Evolutionary conservation across 2,329 filamentous ascomycete species (phyloP), one percentile per base, ranked within the genome.

Genomic region (Fusarium siculi): DNA sequence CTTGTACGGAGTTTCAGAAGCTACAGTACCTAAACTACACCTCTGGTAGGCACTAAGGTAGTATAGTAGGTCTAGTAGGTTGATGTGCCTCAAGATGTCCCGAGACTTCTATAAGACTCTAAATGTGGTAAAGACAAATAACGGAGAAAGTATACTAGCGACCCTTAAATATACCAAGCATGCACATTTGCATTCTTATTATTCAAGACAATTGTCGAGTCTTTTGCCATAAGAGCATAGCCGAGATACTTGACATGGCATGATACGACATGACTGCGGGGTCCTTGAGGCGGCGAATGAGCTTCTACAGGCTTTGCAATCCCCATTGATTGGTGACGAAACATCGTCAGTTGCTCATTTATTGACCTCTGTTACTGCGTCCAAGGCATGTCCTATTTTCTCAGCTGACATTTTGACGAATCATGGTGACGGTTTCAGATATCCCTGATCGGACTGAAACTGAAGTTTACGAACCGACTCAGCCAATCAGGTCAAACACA

Each of bases 251-350:
- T 52, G 59, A 57, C 53, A 70, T 37, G 59, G 30, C 37, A 57
- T 46, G 63, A 63, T 59, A 62, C 36, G 23, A 63, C 63, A 58
- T 68, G 69, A 72, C 57, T 68, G 68, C 67, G 68, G 68, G 67
- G 68, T 63, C 53, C 36, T 60, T 21, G 30, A 28, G 28, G 53
- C 52, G 43, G 44, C 69, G 68, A 72, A 72, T 72, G 46, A 50
- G 54, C 52, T 16, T 30, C 32, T 32, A 4, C 16, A 56, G 46
- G 49, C 15, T 25, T 25, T 14, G 37, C 37, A 39, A 15, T 30
- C 30, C n/a, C 23, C 4, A 18, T 37, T 68, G 28, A 72, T 56
- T 72, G 63, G 68, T 23, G 23, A 57, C 37, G 9, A 43, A 39
- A n/a, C 25, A 40, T 44, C 18, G 21, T 59, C 52, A 43, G 43